A percentile compares a stretch with the other conserved stretches of the same genome.
phyloP scores from a whole-genome alignment of 75 land plant species.

The Cryptomeria japonica region DNA sequence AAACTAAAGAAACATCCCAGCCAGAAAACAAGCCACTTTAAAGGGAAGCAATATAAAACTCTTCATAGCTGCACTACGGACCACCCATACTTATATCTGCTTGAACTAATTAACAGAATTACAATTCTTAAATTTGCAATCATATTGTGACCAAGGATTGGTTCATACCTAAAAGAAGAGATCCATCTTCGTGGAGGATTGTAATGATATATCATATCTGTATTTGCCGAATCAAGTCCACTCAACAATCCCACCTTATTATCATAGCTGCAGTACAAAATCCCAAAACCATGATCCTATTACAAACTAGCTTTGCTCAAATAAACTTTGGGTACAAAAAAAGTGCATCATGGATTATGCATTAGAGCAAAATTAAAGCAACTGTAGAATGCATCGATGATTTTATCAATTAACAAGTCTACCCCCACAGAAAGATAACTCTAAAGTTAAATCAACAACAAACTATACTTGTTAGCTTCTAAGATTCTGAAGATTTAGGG shows the following conservation, averaged over 20 bases:
- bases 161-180: conserved; percentile 61
- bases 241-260: conserved; percentile 44
- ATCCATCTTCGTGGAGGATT: conserved; percentile 65
- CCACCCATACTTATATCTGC: background rate
- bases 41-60: background rate
- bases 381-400: background rate
- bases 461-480: background rate
- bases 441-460: background rate
- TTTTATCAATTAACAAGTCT: background rate
- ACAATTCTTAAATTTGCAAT: background rate
- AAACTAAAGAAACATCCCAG: background rate
- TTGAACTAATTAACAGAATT: background rate
- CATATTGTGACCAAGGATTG: background rate
- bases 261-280: conserved; percentile 43
- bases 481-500: background rate
- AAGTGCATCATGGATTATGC: background rate
- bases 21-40: background rate
- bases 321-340: background rate
- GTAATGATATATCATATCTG: conserved; percentile 37
- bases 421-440: background rate
- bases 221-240: conserved; percentile 31
- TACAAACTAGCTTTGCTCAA: background rate
- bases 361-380: background rate
- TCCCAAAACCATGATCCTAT: background rate
- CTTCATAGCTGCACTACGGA: background rate